A percentile compares a stretch with the other conserved stretches of the same genome.
Evolutionary conservation across 202 grass and related monocot species (phyloP).

Genomic region (Panicum virgatum): DNA sequence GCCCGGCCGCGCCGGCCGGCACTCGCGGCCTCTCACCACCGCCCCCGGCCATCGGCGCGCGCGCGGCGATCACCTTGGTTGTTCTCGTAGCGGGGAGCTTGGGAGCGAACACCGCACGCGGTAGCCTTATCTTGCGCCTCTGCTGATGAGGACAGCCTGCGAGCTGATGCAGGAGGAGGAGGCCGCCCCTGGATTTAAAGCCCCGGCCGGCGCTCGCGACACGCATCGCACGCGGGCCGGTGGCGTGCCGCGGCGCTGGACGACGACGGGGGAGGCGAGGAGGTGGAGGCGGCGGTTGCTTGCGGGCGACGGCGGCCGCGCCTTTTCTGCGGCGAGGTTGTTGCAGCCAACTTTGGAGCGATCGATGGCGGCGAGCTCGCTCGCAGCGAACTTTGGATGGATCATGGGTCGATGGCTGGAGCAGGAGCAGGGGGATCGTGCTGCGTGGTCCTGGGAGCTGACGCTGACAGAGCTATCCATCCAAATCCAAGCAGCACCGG

Average conservation of each 20-base stretch:
- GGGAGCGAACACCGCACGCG: too few relatives aligned
- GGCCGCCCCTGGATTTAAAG: background rate
- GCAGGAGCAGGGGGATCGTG: background rate
- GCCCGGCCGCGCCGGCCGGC: background rate
- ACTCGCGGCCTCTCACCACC: background rate
- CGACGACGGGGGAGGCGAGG: background rate
- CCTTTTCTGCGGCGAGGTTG: background rate
- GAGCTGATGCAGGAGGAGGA: background rate
- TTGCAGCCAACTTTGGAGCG: background rate
- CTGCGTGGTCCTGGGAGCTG: too few relatives aligned
- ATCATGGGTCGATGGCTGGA: background rate
- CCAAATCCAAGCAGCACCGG: background rate
- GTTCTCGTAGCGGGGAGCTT: background rate
- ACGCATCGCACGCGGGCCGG: background rate
- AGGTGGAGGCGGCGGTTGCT: too few relatives aligned
- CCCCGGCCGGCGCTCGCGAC: background rate
- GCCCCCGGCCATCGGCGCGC: background rate
- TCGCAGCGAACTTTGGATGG: background rate
- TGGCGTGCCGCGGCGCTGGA: background rate
- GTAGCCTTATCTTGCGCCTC: background rate
- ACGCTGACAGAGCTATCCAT: background rate
- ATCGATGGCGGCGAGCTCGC: background rate
- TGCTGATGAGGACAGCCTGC: background rate
- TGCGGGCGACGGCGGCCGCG: background rate
- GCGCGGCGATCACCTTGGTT: background rate